phyloP scores from a whole-genome alignment of 2,329 filamentous ascomycete species.

The Diaporthe citrichinensis region DNA sequence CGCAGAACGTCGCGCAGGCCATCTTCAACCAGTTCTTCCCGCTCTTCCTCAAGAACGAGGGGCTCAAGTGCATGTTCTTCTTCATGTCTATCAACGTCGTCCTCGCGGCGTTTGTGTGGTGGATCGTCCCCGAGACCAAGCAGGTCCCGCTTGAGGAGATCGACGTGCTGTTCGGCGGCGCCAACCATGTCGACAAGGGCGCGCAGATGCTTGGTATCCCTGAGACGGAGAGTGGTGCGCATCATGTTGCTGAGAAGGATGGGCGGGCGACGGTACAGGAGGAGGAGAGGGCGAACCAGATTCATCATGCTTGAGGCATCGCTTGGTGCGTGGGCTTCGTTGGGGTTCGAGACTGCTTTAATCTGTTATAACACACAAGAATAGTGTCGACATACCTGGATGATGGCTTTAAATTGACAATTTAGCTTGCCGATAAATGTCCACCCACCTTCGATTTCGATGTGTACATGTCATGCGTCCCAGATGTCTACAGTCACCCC shows the following conservation, averaged over 20 bases:
- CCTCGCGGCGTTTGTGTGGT: slow-evolving; percentile 61
- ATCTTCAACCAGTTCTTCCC: slow-evolving; percentile 77
- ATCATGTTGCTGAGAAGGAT: slow-evolving; percentile 43
- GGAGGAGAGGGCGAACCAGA: slow-evolving; percentile 33
- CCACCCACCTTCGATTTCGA: not conserved
- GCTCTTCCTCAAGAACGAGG: slow-evolving; percentile 69
- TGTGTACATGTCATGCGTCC: not conserved
- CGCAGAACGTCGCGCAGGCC: slow-evolving; percentile 73
- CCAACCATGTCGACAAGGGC: slow-evolving; percentile 68
- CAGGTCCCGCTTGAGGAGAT: slow-evolving; percentile 67
- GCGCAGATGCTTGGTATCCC: slow-evolving; percentile 58
- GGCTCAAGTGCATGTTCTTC: slow-evolving; percentile 59
- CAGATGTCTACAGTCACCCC: not conserved
- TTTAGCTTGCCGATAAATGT: not conserved
- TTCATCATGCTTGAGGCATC: not conserved
- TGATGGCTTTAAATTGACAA: not conserved
- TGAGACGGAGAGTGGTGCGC: slow-evolving; percentile 41
- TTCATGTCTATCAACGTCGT: slow-evolving; percentile 60
- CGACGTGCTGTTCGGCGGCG: slow-evolving; percentile 68
- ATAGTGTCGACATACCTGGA: no score
- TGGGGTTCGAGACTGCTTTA: no score
- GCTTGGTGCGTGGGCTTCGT: not conserved
- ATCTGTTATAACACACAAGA: rapidly evolving
- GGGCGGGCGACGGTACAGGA: slow-evolving; percentile 38
- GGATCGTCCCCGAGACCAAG: slow-evolving; percentile 63